These are phyloP conservation scores for Neospermospora avenae DNA, from an alignment of 2,329 filamentous ascomycete species.

Conservation along the genomic window DNA sequence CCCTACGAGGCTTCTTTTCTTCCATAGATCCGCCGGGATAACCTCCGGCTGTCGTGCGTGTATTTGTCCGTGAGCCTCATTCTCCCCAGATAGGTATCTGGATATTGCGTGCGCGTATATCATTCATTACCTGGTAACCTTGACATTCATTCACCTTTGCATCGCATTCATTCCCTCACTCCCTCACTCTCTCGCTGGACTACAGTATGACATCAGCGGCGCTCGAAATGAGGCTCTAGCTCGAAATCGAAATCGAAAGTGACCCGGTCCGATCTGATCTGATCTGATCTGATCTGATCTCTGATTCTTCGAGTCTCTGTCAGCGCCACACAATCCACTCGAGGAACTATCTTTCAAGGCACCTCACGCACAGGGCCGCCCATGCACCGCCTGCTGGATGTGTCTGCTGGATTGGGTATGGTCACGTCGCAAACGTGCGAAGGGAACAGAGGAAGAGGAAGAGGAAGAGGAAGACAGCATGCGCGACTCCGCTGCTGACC, in stretches of 20 bases:
- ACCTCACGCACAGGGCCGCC: background rate
- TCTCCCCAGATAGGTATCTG: background rate
- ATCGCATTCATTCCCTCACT: background rate
- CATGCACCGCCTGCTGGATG: background rate
- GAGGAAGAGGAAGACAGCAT: background rate
- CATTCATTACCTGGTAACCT: background rate
- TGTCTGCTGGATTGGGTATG: constrained; percentile 5
- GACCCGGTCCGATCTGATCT: background rate
- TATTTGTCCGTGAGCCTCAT: too few species aligned
- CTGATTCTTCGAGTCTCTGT: background rate
- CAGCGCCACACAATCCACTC: background rate
- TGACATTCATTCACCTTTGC: background rate
- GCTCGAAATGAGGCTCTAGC: background rate
- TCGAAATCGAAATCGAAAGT: background rate
- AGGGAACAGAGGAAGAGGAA: background rate
- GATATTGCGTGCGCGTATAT: background rate
- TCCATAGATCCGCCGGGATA: background rate
- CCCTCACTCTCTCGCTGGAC: background rate
- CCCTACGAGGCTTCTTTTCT: background rate
- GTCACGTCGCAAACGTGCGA: constrained; percentile 1
- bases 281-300: background rate
- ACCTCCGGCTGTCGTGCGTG: too few species aligned
- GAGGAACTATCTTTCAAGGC: background rate
- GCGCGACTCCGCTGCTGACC: background rate
- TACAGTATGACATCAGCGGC: constrained; percentile 3